Evolutionary conservation across 1,284 basidiomycete genomes (phyloP).

Genomic region (Cutaneotrichosporon cavernicola): DNA sequence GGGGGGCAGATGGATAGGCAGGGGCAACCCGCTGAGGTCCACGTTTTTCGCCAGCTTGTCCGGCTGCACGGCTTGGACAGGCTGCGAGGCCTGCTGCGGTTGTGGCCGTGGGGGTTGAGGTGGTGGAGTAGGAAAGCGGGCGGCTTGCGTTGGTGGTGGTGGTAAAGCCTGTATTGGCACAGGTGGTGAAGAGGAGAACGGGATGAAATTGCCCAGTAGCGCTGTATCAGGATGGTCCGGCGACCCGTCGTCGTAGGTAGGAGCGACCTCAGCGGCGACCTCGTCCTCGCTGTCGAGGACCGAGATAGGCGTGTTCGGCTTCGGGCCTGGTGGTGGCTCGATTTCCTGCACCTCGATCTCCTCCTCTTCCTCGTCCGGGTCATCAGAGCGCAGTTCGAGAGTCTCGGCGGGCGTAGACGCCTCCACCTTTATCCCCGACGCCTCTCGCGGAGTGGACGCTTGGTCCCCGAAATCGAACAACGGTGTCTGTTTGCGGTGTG

Average conservation of each 20-base stretch:
- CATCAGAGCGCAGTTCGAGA: background rate
- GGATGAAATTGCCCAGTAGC: too few species aligned
- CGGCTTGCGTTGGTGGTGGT: background rate
- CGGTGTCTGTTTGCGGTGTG: background rate
- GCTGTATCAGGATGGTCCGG: too few species aligned
- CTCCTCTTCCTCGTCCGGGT: conserved; percentile 1
- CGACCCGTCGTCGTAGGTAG: background rate
- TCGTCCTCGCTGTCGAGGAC: conserved; percentile 5
- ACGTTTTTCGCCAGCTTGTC: background rate
- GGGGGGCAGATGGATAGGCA: background rate
- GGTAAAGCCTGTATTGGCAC: background rate
- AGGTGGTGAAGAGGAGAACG: background rate
- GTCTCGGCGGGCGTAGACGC: background rate
- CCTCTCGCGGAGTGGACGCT: too few species aligned
- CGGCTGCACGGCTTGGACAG: background rate
- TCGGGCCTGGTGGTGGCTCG: background rate
- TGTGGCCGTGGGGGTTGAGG: background rate
- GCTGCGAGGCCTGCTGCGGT: background rate
- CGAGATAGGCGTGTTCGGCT: background rate
- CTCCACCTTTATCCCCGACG: background rate
- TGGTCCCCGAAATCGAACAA: conserved; percentile 9
- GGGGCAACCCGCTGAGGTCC: background rate
- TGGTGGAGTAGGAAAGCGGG: background rate
- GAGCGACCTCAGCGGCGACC: background rate
- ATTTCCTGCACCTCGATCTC: background rate